These are phyloP conservation scores for Venturia effusa DNA, from an alignment of 2,329 filamentous ascomycete genomes.

Conservation along the genomic window DNA sequence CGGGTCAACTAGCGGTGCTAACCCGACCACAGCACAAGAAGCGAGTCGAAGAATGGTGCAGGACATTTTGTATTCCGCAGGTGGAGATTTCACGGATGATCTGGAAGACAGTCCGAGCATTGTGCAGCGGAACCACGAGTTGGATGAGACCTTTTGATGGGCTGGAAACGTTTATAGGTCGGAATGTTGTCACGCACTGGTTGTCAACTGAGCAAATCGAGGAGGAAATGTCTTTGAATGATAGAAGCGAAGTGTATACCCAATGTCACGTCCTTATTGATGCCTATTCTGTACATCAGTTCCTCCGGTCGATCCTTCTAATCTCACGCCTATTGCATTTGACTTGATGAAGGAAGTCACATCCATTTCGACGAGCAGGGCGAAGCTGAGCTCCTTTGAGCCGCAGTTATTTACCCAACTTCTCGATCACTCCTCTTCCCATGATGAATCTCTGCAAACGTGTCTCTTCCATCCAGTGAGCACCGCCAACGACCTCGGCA, in stretches of 20 bases:
- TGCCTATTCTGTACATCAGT: too few species aligned
- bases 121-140: slow-evolving; percentile 31
- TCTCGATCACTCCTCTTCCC: background rate
- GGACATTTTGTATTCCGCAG: slow-evolving; percentile 66
- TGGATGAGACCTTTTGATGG: slow-evolving; percentile 37
- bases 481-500: background rate
- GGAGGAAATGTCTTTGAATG: too few species aligned
- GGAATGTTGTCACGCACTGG: too few species aligned
- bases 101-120: slow-evolving; percentile 37
- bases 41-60: slow-evolving; percentile 74
- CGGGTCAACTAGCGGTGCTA: background rate
- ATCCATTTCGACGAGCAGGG: background rate
- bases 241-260: background rate
- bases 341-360: too few species aligned
- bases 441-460: background rate
- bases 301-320: too few species aligned
- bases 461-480: background rate
- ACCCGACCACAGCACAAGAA: slow-evolving; percentile 50
- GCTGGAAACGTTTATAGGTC: too few species aligned
- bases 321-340: too few species aligned
- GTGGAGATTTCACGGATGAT: slow-evolving; percentile 44
- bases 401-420: background rate
- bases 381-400: background rate
- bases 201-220: too few species aligned
- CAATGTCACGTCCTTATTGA: background rate